Conservation (phyloP, 2,329 filamentous ascomycete species). For the Kalaharituber pfeilii region DNA sequence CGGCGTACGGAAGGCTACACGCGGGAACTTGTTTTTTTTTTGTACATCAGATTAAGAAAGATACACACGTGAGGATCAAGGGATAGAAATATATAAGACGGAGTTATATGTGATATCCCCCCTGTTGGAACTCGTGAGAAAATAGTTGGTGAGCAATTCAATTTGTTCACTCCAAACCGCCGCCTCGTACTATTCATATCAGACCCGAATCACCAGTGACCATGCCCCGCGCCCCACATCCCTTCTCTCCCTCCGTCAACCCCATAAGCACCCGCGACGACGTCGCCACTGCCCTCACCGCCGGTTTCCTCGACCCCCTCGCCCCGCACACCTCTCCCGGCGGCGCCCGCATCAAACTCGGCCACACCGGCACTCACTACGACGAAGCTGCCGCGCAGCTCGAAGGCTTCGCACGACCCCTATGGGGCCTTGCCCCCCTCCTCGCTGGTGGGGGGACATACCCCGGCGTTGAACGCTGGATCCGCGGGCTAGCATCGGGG, state of each 20-base stretch:
- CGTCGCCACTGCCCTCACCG: constrained; percentile 42
- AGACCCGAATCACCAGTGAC: too few species aligned
- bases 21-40: too few species aligned
- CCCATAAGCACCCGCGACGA: constrained; percentile 15
- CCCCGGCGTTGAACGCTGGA: constrained; percentile 45
- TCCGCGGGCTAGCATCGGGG: constrained; percentile 51
- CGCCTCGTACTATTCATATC: too few species aligned
- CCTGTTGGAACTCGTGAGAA: too few species aligned
- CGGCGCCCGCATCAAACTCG: constrained; percentile 48
- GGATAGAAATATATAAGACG: too few species aligned
- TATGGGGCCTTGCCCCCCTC: constrained; percentile 57
- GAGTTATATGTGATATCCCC: too few species aligned
- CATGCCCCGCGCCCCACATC: neutral
- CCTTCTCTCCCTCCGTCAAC: constrained; percentile 7
- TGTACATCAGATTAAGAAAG: too few species aligned
- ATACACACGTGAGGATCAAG: too few species aligned
- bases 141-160: too few species aligned
- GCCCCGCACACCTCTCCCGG: constrained; percentile 52
- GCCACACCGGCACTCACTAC: constrained; percentile 56
- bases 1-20: too few species aligned
- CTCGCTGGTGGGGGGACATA: constrained; percentile 52
- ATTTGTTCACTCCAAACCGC: too few species aligned
- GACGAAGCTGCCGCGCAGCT: constrained; percentile 62
- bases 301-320: constrained; percentile 48
- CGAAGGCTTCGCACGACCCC: constrained; percentile 55